Base-by-base conservation (phyloP, 345 rosid genomes). In the Boechera stricta region DNA sequence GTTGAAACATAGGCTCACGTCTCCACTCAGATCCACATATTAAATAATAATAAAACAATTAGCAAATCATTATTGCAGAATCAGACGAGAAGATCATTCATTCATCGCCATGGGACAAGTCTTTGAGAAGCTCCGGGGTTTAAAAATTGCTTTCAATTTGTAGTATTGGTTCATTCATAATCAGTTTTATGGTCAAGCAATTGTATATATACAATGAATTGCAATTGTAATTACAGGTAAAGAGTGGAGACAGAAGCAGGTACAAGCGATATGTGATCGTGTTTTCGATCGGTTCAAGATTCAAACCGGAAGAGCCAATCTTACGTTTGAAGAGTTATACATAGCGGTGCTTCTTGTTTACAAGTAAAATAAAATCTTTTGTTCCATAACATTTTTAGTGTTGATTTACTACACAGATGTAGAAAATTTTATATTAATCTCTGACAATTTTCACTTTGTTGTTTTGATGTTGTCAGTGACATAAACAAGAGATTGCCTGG, bases 401-500 rank as follows among this genome's bases (percentile, higher is more conserved):
- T 36, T 45, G 10, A 41, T 45, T 24, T 26, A 47, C 24, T 21
- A 21, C 21, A 21, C 58, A 47, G 13, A 48, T 69, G n/a, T 35
- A 67, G 18, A 42, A 33, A 45, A 5, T 10, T 35, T 2, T 71
- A 5, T 8, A 3, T 7, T 24, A 52, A 35, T 31, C 26, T 41
- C 2, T 7, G 35, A 12, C 16, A 15, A 13, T 13, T 45, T 6
- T 28, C 28, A 4, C 11, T 2, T 4, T 38, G 15, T 39, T 62
- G 53, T 38, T 54, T 35, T 7, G 12, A 35, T 69, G 12, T 62
- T 36, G 64, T 79, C 61, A 94, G 98, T 81, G 97, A 91, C 76
- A 85, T 94, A 18, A 94, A 94, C 62, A 94, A 94, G 87, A 84
- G 65, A 56, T 73, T 94, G 86, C 98, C 98, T 4, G 98, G 98